phyloP scores from a whole-genome alignment of 352 stramenopile species.

The Phytophthora pinifolia region DNA sequence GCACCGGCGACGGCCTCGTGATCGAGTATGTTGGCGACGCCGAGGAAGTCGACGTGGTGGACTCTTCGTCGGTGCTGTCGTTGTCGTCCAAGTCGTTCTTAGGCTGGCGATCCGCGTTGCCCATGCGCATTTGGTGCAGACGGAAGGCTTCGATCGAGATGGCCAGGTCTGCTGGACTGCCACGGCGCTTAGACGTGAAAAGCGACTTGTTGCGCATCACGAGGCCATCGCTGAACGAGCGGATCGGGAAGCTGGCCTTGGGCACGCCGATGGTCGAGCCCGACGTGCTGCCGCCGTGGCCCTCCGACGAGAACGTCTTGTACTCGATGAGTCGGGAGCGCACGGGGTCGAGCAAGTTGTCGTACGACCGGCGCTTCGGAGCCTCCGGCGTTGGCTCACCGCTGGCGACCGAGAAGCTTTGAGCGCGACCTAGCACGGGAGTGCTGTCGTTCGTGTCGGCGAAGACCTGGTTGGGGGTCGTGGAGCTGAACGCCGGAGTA shows the following conservation, averaged over 20 bases:
- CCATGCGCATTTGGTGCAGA: constrained; percentile 63
- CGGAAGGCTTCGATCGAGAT: constrained; percentile 82
- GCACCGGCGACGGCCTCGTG: constrained; percentile 6
- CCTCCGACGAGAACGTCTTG: constrained; percentile 69
- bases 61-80: constrained; percentile 30
- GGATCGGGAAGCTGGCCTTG: constrained; percentile 62
- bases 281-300: constrained; percentile 15
- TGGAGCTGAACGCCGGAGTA: constrained; percentile 15
- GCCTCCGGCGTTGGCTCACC: constrained; percentile 8
- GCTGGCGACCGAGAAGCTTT: constrained; percentile 49
- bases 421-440: constrained; percentile 24
- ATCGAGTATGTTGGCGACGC: constrained; percentile 24
- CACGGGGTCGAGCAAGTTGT: constrained; percentile 73
- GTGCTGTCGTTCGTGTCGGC: constrained; percentile 11
- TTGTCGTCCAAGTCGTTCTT: constrained; percentile 53
- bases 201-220: constrained; percentile 68
- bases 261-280: constrained; percentile 38
- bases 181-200: constrained; percentile 63
- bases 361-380: constrained; percentile 62
- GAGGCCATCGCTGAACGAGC: constrained; percentile 78
- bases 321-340: constrained; percentile 78
- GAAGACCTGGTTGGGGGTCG: constrained; percentile 24
- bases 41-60: constrained; percentile 28
- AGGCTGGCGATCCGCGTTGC: constrained; percentile 37
- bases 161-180: constrained; percentile 66